Evolutionary conservation across 2,329 filamentous ascomycete genomes (phyloP), one percentile per base, ranked within the genome.

Genomic region (Sporothrix euskadiensis): DNA sequence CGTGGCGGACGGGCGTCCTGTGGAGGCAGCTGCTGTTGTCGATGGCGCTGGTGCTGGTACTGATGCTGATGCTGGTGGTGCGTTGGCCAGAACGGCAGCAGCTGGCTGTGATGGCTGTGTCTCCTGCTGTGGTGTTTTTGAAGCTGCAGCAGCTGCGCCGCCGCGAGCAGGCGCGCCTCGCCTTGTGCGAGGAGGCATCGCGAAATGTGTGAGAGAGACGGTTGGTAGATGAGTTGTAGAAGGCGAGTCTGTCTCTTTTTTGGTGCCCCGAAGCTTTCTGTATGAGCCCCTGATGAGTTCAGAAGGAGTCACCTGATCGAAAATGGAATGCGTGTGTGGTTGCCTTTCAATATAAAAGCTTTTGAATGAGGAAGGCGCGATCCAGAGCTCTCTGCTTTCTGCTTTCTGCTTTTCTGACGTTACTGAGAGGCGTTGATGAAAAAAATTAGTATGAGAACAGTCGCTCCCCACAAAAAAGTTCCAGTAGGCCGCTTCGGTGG

Each of bases 121-220:
- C 44, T 68, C 52, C 14, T 30, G 65, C 56, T 71, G 71, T 22
- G 57, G 71, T 4, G 71, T 26, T 14, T 56, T 44, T 35, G 76
- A 14, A 7, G 35, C 56, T 12, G 32, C 61, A n/a, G 54, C 35
- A 7, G 63, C 72, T 16, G 69, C 69, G 26, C 57, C 73, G 35
- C 70, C 74, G 41, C 75, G 74, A 49, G 69, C 74, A 32, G 71
- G 61, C 14, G 30, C 75, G 57, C 65, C 75, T 41, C 76, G 69
- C 47, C 75, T 41, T 35, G 73, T 74, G 44, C 76, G 74, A 30
- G 74, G 73, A 63, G 74, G 75, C 74, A 75, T 76, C 5, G 49
- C 26, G 49, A 26, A 56, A 9, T 56, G 54, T 61, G 49, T 32
- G 71, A 16, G 41, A 22, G 49, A 2, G 39, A 9, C 22, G 65